phyloP scores from a whole-genome alignment of 179 eudicot species.

The Vitellaria paradoxa region DNA sequence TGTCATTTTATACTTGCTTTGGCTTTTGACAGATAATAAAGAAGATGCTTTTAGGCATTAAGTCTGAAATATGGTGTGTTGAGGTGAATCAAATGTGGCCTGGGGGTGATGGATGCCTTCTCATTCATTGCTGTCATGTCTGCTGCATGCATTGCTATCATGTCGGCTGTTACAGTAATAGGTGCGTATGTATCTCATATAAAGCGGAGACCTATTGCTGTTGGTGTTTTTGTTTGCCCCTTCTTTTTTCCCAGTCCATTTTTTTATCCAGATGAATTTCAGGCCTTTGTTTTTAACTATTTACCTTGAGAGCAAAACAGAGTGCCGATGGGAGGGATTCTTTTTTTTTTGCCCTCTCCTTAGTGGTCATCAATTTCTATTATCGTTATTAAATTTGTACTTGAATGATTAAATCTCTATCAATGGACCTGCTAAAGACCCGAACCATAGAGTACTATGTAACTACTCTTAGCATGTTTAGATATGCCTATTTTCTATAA shows the following conservation, averaged over 20 bases:
- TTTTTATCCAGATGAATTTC: neutral
- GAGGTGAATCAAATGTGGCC: neutral
- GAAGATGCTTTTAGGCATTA: neutral
- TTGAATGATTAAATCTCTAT: too few species aligned
- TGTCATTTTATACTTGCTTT: neutral
- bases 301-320: neutral
- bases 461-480: too few species aligned
- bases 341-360: constrained; percentile 2
- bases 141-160: neutral
- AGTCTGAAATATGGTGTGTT: neutral
- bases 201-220: neutral
- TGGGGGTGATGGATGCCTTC: neutral
- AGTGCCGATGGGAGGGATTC: constrained; percentile 4
- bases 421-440: too few species aligned
- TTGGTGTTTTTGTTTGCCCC: neutral
- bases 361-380: neutral
- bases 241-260: neutral
- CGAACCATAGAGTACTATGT: too few species aligned
- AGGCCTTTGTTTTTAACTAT: neutral
- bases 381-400: neutral
- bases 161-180: neutral
- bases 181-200: neutral
- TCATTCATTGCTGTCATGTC: neutral
- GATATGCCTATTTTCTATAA: too few species aligned
- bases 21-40: neutral